Evolutionary conservation across 2,329 filamentous ascomycete species (phyloP).

Genomic region (Fusarium piperis): DNA sequence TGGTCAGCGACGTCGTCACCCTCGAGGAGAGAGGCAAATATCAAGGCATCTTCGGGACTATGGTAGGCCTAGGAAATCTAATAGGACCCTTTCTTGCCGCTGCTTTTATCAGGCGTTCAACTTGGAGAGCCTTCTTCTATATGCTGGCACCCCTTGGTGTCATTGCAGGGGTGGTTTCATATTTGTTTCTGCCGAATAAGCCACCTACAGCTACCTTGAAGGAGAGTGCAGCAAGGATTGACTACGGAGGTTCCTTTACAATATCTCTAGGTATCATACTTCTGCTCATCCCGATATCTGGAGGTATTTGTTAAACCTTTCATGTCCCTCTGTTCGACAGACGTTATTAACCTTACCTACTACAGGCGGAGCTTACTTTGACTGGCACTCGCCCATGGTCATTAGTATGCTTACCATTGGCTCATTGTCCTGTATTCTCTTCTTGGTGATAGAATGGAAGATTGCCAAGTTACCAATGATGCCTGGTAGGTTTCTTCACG

Average conservation of each 20-base stretch:
- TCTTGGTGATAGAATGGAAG: background rate
- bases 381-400: background rate
- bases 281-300: background rate
- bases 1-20: background rate
- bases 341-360: background rate
- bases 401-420: background rate
- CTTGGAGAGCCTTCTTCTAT: background rate
- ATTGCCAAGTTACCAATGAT: background rate
- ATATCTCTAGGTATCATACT: background rate
- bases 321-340: too few species aligned
- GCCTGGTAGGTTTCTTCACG: background rate
- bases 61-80: background rate
- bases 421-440: background rate
- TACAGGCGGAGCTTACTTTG: background rate
- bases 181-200: background rate
- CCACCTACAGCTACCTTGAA: background rate
- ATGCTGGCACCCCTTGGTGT: background rate
- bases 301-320: background rate
- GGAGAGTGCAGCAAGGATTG: background rate
- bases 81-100: background rate
- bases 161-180: background rate
- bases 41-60: background rate
- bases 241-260: background rate
- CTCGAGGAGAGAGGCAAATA: background rate
- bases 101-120: background rate